phyloP scores from a whole-genome alignment of 495 filamentous ascomycete genomes.

The Neurospora pannonica region DNA sequence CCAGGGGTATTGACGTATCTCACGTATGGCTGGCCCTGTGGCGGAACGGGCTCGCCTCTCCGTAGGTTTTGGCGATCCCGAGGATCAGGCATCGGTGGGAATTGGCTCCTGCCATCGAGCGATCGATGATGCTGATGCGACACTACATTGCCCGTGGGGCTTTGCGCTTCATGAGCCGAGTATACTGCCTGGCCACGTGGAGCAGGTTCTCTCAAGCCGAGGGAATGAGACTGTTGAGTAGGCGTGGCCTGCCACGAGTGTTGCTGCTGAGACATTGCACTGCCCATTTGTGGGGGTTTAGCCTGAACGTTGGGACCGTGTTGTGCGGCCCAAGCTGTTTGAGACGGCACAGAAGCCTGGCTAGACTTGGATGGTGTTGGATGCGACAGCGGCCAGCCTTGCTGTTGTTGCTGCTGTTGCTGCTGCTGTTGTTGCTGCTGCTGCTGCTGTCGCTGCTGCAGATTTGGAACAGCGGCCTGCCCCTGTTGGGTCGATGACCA shows the following conservation, averaged over 20 bases:
- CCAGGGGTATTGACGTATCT: slow-evolving; percentile 22
- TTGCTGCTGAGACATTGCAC: slow-evolving; percentile 27
- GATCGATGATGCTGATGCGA: slow-evolving; percentile 19
- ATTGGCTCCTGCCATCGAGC: slow-evolving; percentile 13
- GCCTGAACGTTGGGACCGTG: slow-evolving; percentile 23
- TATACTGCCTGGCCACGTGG: slow-evolving; percentile 26
- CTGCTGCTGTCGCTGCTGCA: slow-evolving; percentile 15
- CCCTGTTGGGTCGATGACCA: slow-evolving; percentile 10
- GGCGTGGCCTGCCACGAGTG: slow-evolving; percentile 4
- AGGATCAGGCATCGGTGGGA: slow-evolving; percentile 8
- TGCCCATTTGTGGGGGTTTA: slow-evolving; percentile 27
- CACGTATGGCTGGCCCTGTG: slow-evolving; percentile 23
- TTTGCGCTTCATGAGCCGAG: slow-evolving; percentile 15
- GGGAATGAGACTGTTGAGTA: slow-evolving; percentile 22
- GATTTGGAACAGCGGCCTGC: slow-evolving; percentile 3
- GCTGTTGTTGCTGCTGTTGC: slow-evolving; percentile 4
- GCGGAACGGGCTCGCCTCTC: slow-evolving; percentile 9
- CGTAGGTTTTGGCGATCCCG: neutral
- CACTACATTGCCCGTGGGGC: slow-evolving; percentile 15
- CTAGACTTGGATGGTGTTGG: slow-evolving; percentile 29
- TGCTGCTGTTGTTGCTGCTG: slow-evolving; percentile 12
- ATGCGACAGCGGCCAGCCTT: slow-evolving; percentile 25
- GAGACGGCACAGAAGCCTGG: slow-evolving; percentile 25
- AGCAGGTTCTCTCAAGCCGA: slow-evolving; percentile 27
- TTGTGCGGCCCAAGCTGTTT: slow-evolving; percentile 36